Conservation (phyloP, 306 rosid genomes). For the Cicer pinnatifidum region DNA sequence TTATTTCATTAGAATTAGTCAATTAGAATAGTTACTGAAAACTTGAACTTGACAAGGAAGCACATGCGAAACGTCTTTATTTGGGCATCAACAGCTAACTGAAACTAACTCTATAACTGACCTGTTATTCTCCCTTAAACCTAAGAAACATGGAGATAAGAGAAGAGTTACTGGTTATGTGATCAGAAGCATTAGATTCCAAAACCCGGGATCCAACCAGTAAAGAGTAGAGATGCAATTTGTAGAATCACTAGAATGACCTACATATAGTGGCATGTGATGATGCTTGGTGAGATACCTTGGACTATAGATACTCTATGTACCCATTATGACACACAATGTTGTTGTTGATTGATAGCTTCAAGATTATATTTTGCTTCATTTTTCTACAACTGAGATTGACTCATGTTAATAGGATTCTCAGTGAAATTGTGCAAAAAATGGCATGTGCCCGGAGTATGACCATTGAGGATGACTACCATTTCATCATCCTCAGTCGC, state of each 20-base stretch:
- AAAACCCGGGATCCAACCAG: not conserved
- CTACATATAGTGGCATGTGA: not conserved
- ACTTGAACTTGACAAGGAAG: not conserved
- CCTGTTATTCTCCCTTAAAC: not conserved
- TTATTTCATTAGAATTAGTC: not conserved
- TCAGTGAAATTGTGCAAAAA: not conserved
- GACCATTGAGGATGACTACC: slow-evolving; percentile 1
- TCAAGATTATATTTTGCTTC: not conserved
- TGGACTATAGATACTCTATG: not conserved
- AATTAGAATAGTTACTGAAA: not conserved
- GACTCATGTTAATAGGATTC: not conserved
- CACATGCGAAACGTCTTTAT: not conserved
- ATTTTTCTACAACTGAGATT: not conserved
- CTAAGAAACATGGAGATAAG: not conserved
- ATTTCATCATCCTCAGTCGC: not conserved
- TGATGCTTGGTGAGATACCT: not conserved
- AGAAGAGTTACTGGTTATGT: not conserved
- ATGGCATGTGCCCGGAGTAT: not conserved
- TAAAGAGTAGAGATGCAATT: not conserved
- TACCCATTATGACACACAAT: not conserved
- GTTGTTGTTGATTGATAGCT: not conserved
- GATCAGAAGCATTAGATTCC: not conserved
- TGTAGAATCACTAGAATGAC: not conserved
- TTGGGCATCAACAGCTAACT: slow-evolving; percentile 2
- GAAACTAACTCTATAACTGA: not conserved